Base-by-base conservation (phyloP, 2,329 filamentous ascomycete genomes). In the Colletotrichum truncatum region DNA sequence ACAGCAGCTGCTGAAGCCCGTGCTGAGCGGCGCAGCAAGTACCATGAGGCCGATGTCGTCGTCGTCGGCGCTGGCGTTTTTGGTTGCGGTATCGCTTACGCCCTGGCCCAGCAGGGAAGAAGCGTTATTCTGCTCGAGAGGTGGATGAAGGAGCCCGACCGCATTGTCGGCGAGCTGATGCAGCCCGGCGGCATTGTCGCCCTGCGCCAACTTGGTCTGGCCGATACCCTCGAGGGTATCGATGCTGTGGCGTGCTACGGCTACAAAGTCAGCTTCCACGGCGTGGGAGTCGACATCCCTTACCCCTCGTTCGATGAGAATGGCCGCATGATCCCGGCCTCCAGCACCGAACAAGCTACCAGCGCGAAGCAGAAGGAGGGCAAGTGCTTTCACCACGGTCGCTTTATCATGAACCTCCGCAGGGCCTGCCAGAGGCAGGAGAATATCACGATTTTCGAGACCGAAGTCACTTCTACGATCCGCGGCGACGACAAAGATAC, bases 151-250 rank as follows among this genome's bases (percentile, higher is more conserved):
- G 91, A 98, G 82, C 96, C 96, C 18, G 92, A 98, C 81, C 90
- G 96, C 69, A 99, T 99, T 70, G 94, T 99, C 49, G 96, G 96
- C 72, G 96, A 99, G 81, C 82, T 99, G 69, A 82, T 99, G 72
- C 96, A 99, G 79, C 96, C 96, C 0, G 96, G 96, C 53, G 96
- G 96, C 52, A 90, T 97, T 32, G 84, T 88, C 55, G 92, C 96
- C 7, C 84, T 99, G 72, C 86, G 90, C 73, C 89, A 92, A 75
- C 82, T 99, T 52, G 96, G 96, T 3, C 80, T 99, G 68, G 85
- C 83, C 58, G 88, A 94, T 72, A 97, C 93, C 75, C 81, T 98
- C 64, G 93, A 98, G 64, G 92, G 82, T 62, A 98, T 99, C 72
- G 96, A 99, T 75, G 89, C 94, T 4, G 85, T 97, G 48, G 85